A percentile compares a stretch with the other conserved stretches of the same genome.
These are phyloP conservation scores for Diaporthe velutina DNA, from an alignment of 2,329 filamentous ascomycete genomes.

Conservation along the genomic window DNA sequence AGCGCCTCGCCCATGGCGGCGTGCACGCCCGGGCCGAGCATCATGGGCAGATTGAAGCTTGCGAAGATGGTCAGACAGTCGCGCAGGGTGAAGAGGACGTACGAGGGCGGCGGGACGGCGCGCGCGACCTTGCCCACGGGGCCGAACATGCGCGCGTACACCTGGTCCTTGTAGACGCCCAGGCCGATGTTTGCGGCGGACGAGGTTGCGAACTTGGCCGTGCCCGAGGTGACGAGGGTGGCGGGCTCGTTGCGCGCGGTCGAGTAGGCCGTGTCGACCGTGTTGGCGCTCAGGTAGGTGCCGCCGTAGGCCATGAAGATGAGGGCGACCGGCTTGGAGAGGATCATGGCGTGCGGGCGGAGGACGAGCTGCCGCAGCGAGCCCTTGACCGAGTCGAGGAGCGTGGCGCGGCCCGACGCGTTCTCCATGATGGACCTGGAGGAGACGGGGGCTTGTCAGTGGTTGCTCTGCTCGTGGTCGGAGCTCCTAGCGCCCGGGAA, in stretches of 20 bases:
- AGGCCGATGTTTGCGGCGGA: slow-evolving; percentile 86
- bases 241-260: slow-evolving; percentile 71
- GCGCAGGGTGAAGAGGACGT: slow-evolving; percentile 82
- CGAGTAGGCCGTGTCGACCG: slow-evolving; percentile 83
- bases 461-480: background rate
- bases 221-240: slow-evolving; percentile 76
- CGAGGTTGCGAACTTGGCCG: slow-evolving; percentile 84
- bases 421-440: slow-evolving; percentile 83
- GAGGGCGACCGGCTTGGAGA: slow-evolving; percentile 76
- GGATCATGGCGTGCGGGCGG: slow-evolving; percentile 72
- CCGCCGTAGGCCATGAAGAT: slow-evolving; percentile 85
- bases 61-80: slow-evolving; percentile 93
- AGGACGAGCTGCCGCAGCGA: slow-evolving; percentile 69
- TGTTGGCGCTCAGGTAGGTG: slow-evolving; percentile 91
- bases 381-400: slow-evolving; percentile 69
- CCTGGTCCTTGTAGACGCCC: slow-evolving; percentile 90
- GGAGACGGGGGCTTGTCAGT: background rate
- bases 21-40: slow-evolving; percentile 79
- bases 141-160: slow-evolving; percentile 87
- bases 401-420: slow-evolving; percentile 75
- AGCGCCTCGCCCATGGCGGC: slow-evolving; percentile 66
- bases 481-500: background rate
- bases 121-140: slow-evolving; percentile 63
- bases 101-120: slow-evolving; percentile 77
- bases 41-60: slow-evolving; percentile 87